These are phyloP conservation scores for Salinomyces thailandicus DNA, from an alignment of 2,329 filamentous ascomycete genomes.

Conservation along the genomic window DNA sequence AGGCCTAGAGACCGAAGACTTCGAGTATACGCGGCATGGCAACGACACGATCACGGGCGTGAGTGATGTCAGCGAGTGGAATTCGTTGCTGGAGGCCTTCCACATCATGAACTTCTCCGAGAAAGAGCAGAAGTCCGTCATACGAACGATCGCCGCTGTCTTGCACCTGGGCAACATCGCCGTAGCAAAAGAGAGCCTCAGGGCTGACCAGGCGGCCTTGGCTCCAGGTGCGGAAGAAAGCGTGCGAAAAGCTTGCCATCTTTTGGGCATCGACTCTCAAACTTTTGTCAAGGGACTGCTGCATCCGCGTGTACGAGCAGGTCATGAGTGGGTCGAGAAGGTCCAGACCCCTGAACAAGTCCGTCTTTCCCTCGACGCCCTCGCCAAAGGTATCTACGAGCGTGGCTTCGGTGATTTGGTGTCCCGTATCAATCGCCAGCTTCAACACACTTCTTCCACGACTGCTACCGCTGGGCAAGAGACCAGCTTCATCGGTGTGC, in stretches of 20 bases:
- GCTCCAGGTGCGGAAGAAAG: slow-evolving; percentile 63
- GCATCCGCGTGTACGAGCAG: slow-evolving; percentile 89
- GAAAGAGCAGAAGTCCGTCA: slow-evolving; percentile 69
- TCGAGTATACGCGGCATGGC: slow-evolving; percentile 81
- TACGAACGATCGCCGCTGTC: slow-evolving; percentile 81
- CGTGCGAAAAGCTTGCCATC: slow-evolving; percentile 66
- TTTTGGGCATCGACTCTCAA: slow-evolving; percentile 76
- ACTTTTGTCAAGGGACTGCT: slow-evolving; percentile 80
- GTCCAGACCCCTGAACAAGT: slow-evolving; percentile 97
- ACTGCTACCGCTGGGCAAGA: slow-evolving; percentile 61
- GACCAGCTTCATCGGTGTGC: slow-evolving; percentile 89
- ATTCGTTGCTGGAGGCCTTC: slow-evolving; percentile 81
- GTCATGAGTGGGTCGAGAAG: slow-evolving; percentile 96
- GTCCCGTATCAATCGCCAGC: slow-evolving; percentile 76
- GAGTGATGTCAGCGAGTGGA: slow-evolving; percentile 86
- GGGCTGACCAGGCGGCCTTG: slow-evolving; percentile 81
- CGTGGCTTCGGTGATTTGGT: slow-evolving; percentile 91
- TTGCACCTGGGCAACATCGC: slow-evolving; percentile 87
- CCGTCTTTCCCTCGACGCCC: slow-evolving; percentile 74
- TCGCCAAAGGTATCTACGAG: slow-evolving; percentile 96
- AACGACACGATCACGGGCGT: slow-evolving; percentile 87
- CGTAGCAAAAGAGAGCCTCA: slow-evolving; percentile 80
- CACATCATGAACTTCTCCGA: slow-evolving; percentile 86
- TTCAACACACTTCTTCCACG: slow-evolving; percentile 63
- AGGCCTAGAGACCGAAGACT: slow-evolving; percentile 68